These are phyloP conservation scores for Candida anglica DNA, from an alignment of 805 yeast species.

Conservation along the genomic window DNA sequence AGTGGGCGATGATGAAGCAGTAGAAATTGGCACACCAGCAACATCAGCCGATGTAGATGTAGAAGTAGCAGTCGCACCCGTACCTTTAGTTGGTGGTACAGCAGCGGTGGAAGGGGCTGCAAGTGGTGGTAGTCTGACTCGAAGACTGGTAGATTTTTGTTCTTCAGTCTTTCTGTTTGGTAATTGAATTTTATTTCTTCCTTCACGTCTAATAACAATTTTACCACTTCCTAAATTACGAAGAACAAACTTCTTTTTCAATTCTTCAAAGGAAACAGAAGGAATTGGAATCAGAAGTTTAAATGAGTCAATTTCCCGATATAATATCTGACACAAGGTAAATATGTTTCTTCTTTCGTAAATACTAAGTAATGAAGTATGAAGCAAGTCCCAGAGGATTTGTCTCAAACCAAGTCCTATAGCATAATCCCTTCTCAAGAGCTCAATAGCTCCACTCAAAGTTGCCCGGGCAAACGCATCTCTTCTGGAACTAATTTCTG, in stretches of 20 bases:
- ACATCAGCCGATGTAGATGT: too few species aligned
- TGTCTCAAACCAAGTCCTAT: constrained; percentile 54
- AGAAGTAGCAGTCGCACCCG: too few species aligned
- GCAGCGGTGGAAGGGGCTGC: too few species aligned
- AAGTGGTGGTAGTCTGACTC: too few species aligned
- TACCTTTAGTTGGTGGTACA: too few species aligned
- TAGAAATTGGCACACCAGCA: too few species aligned
- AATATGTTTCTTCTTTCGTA: constrained; percentile 60
- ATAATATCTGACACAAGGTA: constrained; percentile 62
- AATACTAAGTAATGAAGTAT: constrained; percentile 56
- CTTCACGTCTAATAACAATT: constrained; percentile 60
- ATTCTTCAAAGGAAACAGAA: constrained; percentile 42
- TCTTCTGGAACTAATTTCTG: constrained; percentile 48
- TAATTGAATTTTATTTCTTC: constrained; percentile 51
- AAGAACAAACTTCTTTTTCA: constrained; percentile 58
- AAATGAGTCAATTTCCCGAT: constrained; percentile 55
- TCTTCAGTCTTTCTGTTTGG: constrained; percentile 13
- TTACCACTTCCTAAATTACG: constrained; percentile 48
- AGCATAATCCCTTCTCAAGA: constrained; percentile 56
- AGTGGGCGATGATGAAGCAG: too few species aligned
- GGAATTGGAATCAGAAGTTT: constrained; percentile 67
- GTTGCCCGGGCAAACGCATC: constrained; percentile 65
- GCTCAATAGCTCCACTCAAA: constrained; percentile 60
- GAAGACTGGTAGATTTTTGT: constrained; percentile 1
- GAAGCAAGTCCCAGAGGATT: constrained; percentile 67